Base-by-base conservation (phyloP, 2,329 filamentous ascomycete species). In the Nothophoma quercina region DNA sequence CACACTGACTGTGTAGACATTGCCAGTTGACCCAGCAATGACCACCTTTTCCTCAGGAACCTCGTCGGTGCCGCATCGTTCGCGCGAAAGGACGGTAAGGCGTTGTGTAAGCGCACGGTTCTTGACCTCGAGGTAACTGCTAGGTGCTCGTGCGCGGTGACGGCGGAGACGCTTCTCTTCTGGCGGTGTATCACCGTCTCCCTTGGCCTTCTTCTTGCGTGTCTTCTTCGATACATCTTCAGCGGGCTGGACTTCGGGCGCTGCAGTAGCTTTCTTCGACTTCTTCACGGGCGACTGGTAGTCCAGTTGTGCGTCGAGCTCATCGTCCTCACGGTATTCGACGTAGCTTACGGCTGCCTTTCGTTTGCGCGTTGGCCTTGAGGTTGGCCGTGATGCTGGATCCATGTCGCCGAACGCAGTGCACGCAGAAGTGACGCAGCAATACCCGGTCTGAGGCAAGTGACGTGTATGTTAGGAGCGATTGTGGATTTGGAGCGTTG, bases 21-120 rank as follows among this genome's bases (percentile, higher is more conserved):
- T 87, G 13, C 85, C 85, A 0, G 83, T 87, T 5, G 80, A 78
- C 15, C 86, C 86, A 25, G 84, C 83, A 41, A 88, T 79, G 18
- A 81, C 73, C 45, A 87, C 78, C 2, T 69, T 73, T 65, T 89
- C 85, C 48, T 79, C 71, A 0, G 79, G 81, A 2, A 68, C 70
- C 7, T 78, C 72, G 1, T 78, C 74, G 5, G 75, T 78, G 5
- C 75, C 77, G 29, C 68, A 65, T 8, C 80, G 72, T 42, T 68
- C 75, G 34, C 85, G 78, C 33, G 79, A 78, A 18, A 87, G 75
- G 7, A 87, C 78, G 48, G 83, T 85, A 77, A 88, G 83, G 69
- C 78, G 75, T 58, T 85, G 82, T 5, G 75, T 79, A 19, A 70
- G 68, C 4, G 82, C 82, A 40, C 83, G 78, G 3, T 71, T 67